Base-by-base conservation (phyloP, 176 grass and related monocot genomes). In the Olyra latifolia region DNA sequence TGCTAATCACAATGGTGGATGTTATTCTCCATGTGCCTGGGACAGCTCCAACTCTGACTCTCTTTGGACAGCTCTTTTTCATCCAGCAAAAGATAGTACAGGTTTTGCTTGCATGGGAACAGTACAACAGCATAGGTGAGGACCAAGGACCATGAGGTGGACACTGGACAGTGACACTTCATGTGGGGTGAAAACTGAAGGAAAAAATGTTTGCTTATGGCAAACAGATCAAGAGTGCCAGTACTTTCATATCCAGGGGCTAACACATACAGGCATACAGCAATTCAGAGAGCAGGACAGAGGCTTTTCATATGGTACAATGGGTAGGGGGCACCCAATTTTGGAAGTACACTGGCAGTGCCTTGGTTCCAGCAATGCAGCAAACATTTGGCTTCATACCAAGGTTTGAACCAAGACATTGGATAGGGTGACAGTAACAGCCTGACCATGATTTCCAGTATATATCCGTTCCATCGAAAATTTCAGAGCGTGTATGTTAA, bases 111-210 rank as follows among this genome's bases (percentile, higher is more conserved):
- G 17, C 66, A 20, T 71, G 43, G 64, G 66, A 65, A 72, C 41
- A 41, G 67, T 28, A 59, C 64, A 74, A 72, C 29, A 50, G 63
- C 82, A 70, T 63, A 61, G 49, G 29, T 2, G 35, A 52, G 42
- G 70, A 75, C 77, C 80, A 53, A 53, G 9, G 66, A 52, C 55
- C 65, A 81, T 16, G 47, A 8, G 27, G 5, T 69, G 44, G 43
- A 84, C 38, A 61, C 3, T 69, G 44, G 43, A 84, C 38, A 61
- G 75, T 25, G 81, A 74, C 86, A 10, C 52, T 75, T 74, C 68
- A 53, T 1, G 71, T 40, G 27, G 72, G 12, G 22, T 27, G 27
- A 11, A 49, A 17, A 29, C 15, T 39, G 7, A 57, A 69, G 13
- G 28, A 35, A 1, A 50, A 39, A 48, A 39, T 79, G 39, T 49